These are phyloP conservation scores for Rhamnella rubrinervis DNA, from an alignment of 331 rosid genomes.

Conservation along the genomic window DNA sequence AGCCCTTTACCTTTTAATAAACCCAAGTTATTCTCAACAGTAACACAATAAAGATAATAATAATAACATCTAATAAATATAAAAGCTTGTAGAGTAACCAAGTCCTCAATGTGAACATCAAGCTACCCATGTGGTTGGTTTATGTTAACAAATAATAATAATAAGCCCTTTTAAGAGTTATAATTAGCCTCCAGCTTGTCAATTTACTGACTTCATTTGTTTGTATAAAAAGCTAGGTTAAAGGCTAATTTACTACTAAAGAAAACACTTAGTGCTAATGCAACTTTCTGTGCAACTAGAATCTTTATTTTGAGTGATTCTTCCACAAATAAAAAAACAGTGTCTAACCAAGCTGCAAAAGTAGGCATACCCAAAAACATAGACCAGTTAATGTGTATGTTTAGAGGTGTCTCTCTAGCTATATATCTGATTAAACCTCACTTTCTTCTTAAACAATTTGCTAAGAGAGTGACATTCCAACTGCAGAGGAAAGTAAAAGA, in stretches of 20 bases:
- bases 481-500: slow-evolving; percentile 5
- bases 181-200: no score
- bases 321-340: not conserved
- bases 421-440: not conserved
- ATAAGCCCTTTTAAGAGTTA: not conserved
- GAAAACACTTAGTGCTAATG: not conserved
- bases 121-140: slow-evolving; percentile 18
- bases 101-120: slow-evolving; percentile 22
- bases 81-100: not conserved
- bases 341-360: slow-evolving; percentile 27
- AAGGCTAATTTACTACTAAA: no score
- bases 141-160: slow-evolving; percentile 11
- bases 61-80: not conserved
- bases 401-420: not conserved
- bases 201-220: no score
- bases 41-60: not conserved
- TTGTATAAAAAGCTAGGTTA: no score
- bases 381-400: not conserved
- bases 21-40: slow-evolving; percentile 8
- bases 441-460: slow-evolving; percentile 3
- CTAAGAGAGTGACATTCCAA: slow-evolving; percentile 25
- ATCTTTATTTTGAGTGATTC: slow-evolving; percentile 15
- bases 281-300: slow-evolving; percentile 7
- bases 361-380: slow-evolving; percentile 4
- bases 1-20: slow-evolving; percentile 5